Evolutionary conservation across 441 rosid species (phyloP), one percentile per base, ranked within the genome.

Genomic region (Brassica balearica): DNA sequence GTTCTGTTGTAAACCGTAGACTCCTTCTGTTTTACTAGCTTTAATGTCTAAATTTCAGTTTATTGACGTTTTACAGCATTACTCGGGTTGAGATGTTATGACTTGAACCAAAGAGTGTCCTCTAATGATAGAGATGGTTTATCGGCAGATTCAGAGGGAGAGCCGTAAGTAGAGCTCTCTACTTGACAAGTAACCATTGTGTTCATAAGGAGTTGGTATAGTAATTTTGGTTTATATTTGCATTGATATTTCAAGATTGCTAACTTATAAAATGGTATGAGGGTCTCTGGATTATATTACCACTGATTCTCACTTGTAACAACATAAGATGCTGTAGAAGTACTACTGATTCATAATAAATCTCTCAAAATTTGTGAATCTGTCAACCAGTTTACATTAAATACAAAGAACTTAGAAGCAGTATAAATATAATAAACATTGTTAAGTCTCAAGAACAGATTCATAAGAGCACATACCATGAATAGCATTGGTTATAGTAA

Each of bases 401-500:
- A 73, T 68, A 22, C 12, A 48, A 69, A 8, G 68, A 55, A 64
- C 5, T 12, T 63, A 58, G 72, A 63, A 79, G 25, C 61, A 62
- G 55, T 27, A 22, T 12, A 68, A 68, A 29, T 68, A 55, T 55
- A 12, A 63, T 27, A 69, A 15, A 68, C 27, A 59, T 20, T n/a
- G 64, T 51, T 8, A 72, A 32, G 73, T 70, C 65, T 70, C 59
- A 77, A 77, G 53, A 55, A 58, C 97, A 29, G 34, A 29, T 29
- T 29, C 34, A 29, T 29, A 29, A 29, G 34, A 29, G 34, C 34
- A 29, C 34, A 29, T 29, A 29, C 34, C 34, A 29, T 29, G 34
- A 29, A 29, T 29, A 29, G 34, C 34, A 29, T 29, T 29, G 34
- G 34, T 29, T 29, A 29, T 29, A 29, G 34, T 29, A 29, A 29